Base-by-base conservation (phyloP, 495 filamentous ascomycete species). In the Penicillium cataractarum region DNA sequence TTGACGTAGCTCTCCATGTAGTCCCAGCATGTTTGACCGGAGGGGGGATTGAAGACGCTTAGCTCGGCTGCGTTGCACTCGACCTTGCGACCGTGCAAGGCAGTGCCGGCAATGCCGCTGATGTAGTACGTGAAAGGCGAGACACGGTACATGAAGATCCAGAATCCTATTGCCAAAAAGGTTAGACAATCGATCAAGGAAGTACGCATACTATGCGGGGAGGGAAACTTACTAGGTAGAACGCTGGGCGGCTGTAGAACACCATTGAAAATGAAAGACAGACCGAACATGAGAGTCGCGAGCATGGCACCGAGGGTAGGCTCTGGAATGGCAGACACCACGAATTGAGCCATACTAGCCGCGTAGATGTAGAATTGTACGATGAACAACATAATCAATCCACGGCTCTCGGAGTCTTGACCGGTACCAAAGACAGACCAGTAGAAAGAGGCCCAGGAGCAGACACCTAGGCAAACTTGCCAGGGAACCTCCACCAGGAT, bases 71-170 rank as follows among this genome's bases (percentile, higher is more conserved):
- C 31, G 31, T 82, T 76, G 71, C 89, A 92, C 0, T 68, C 27
- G 0, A 88, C 83, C 0, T 71, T 12, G 1, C 82, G 81, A 40
- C 86, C 85, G 55, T 84, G 85, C 5, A 91, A 74, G 0, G 75
- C 83, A 0, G 78, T 78, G 1, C 83, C 76, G 13, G 86, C 57
- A 71, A 89, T 83, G 27, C 83, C 83, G 37, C 74, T 75, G 19
- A 90, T 80, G 26, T 86, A 76, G 66, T 92, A 91, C 0, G 84
- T 88, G 51, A 91, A 85, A 5, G 89, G 88, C 13, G 84, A 87
- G 53, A 88, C 81, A 39, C 86, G 84, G 67, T 91, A 90, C 84
- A 90, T 88, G 80, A 91, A 91, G 59, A 88, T 88, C 89, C 89
- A 92, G 80, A 91, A 92, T 9, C 81, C 46, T 50, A 15, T 29